Evolutionary conservation across 345 rosid species (phyloP).

Genomic region (Brassica nigra): DNA sequence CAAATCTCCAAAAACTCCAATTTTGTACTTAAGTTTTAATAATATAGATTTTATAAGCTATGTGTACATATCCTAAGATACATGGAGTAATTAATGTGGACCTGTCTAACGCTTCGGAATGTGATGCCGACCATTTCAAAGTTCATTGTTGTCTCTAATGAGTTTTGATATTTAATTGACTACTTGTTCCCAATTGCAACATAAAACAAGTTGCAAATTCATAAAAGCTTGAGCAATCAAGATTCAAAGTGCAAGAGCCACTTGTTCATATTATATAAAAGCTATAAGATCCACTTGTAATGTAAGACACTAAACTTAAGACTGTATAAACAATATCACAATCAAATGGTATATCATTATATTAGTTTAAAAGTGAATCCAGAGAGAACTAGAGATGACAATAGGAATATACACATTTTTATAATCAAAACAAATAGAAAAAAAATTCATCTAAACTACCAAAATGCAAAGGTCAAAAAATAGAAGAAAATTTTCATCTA

Average conservation of each 20-base stretch:
- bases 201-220: constrained; percentile 21
- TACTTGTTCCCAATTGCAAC: constrained; percentile 13
- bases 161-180: constrained; percentile 7
- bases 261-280: constrained; percentile 4
- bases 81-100: background rate
- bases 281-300: constrained; percentile 7
- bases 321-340: no score
- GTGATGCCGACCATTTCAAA: constrained; percentile 11
- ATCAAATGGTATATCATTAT: no score
- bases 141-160: background rate
- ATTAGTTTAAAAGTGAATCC: no score
- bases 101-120: background rate
- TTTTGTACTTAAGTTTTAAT: background rate
- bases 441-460: no score
- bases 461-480: no score
- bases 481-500: no score
- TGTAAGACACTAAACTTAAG: no score
- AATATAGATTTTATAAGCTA: background rate
- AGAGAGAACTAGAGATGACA: no score
- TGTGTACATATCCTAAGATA: background rate
- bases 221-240: constrained; percentile 7
- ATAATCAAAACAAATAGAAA: no score
- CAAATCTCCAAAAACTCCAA: no score
- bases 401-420: no score
- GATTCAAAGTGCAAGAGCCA: constrained; percentile 19